Conservation (phyloP, 257 asterid species). For the Buddleja alternifolia region DNA sequence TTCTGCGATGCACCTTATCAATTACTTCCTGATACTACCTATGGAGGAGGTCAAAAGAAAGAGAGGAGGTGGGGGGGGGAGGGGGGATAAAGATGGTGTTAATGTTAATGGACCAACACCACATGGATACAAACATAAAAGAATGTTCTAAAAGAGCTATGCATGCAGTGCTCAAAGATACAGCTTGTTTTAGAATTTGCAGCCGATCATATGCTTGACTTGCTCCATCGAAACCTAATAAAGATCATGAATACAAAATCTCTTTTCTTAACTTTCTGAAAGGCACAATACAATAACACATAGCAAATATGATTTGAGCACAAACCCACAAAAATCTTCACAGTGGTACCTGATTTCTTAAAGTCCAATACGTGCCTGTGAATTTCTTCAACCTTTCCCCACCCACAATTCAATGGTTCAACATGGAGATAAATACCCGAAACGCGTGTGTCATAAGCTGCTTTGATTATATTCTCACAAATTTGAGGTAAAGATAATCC, state of each 20-base stretch:
- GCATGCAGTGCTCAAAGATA: slow-evolving; percentile 6
- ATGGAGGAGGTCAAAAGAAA: too few species aligned
- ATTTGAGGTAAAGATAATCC: slow-evolving; percentile 92
- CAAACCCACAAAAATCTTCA: neutral
- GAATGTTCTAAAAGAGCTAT: neutral
- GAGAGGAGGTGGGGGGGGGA: too few species aligned
- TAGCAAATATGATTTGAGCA: slow-evolving; percentile 9
- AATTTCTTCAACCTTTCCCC: slow-evolving; percentile 98
- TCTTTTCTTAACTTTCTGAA: neutral
- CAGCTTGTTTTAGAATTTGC: slow-evolving; percentile 15
- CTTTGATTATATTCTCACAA: slow-evolving; percentile 88
- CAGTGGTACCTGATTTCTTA: slow-evolving; percentile 77
- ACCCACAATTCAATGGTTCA: slow-evolving; percentile 85
- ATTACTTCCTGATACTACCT: too few species aligned
- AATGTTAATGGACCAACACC: neutral
- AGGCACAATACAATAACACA: slow-evolving; percentile 19
- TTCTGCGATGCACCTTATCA: neutral
- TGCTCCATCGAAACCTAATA: slow-evolving; percentile 21
- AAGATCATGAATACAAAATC: slow-evolving; percentile 12
- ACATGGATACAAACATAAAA: slow-evolving; percentile 11
- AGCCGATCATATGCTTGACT: slow-evolving; percentile 1
- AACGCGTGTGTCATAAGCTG: slow-evolving; percentile 96
- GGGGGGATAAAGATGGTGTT: too few species aligned
- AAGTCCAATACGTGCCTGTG: slow-evolving; percentile 86
- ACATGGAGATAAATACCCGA: slow-evolving; percentile 92